phyloP scores from a whole-genome alignment of 2,329 filamentous ascomycete genomes.

The Elsinoe fawcettii region DNA sequence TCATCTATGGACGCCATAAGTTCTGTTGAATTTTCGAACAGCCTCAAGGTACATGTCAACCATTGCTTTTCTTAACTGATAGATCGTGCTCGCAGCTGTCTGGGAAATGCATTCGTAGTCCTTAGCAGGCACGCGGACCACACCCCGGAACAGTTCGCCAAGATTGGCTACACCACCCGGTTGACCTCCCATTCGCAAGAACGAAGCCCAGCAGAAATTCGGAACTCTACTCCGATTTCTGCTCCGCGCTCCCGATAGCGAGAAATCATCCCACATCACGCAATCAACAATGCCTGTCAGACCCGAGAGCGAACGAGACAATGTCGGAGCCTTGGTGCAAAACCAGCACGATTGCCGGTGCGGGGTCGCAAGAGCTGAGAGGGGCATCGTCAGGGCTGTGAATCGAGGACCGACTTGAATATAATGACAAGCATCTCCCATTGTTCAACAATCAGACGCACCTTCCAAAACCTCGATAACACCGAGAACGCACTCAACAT shows the following conservation, averaged over 20 bases:
- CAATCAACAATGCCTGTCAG: not conserved
- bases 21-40: too few relatives aligned
- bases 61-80: too few relatives aligned
- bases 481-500: too few relatives aligned
- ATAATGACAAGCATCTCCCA: not conserved
- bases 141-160: slow-evolving; percentile 1
- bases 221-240: not conserved
- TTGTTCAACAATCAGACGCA: too few relatives aligned
- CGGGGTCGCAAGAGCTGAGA: slow-evolving; percentile 10
- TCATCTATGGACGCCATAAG: too few relatives aligned
- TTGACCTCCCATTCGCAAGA: not conserved
- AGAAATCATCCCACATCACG: not conserved
- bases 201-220: not conserved
- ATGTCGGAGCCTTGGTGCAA: not conserved
- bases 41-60: too few relatives aligned
- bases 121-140: not conserved
- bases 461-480: not conserved
- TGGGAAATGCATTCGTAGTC: too few relatives aligned
- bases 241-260: not conserved
- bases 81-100: too few relatives aligned
- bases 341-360: slow-evolving; percentile 3
- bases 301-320: not conserved
- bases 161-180: not conserved
- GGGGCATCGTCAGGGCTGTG: slow-evolving; percentile 7
- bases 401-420: not conserved